These are phyloP conservation scores for Schizophyllum commune DNA, from an alignment of 1,284 basidiomycete species.

Conservation along the genomic window DNA sequence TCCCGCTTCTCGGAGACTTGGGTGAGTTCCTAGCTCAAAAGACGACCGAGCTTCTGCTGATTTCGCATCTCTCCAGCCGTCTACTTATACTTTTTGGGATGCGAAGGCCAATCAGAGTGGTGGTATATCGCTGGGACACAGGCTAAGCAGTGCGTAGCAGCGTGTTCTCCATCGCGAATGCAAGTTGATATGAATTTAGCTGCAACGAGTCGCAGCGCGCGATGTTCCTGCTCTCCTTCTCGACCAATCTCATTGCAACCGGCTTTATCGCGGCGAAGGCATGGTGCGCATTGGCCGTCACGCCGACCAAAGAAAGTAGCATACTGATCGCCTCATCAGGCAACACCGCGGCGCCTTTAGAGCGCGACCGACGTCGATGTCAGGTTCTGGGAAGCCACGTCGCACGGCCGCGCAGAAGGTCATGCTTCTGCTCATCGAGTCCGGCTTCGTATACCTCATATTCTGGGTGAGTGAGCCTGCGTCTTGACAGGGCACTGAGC, in stretches of 20 bases:
- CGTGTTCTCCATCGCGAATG: slow-evolving; percentile 1
- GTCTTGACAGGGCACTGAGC: neutral
- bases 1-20: slow-evolving; percentile 2
- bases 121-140: slow-evolving; percentile 1
- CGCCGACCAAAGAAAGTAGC: no score
- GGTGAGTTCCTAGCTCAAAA: neutral
- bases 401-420: slow-evolving; percentile 1
- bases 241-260: slow-evolving; percentile 5
- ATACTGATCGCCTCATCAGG: neutral
- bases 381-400: neutral
- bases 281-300: no score
- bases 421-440: slow-evolving; percentile 10
- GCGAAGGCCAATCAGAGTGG: neutral
- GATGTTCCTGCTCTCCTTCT: neutral
- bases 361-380: neutral
- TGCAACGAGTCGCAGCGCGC: neutral
- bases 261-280: slow-evolving; percentile 6
- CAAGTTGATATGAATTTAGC: neutral
- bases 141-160: neutral
- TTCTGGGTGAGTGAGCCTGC: slow-evolving; percentile 4
- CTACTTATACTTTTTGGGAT: slow-evolving; percentile 1
- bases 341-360: slow-evolving; percentile 3
- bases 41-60: neutral
- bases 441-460: slow-evolving; percentile 7
- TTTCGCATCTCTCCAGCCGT: neutral